These are phyloP conservation scores for Brachypodium distachyon DNA, from an alignment of 202 grass and related monocot genomes.

Conservation along the genomic window DNA sequence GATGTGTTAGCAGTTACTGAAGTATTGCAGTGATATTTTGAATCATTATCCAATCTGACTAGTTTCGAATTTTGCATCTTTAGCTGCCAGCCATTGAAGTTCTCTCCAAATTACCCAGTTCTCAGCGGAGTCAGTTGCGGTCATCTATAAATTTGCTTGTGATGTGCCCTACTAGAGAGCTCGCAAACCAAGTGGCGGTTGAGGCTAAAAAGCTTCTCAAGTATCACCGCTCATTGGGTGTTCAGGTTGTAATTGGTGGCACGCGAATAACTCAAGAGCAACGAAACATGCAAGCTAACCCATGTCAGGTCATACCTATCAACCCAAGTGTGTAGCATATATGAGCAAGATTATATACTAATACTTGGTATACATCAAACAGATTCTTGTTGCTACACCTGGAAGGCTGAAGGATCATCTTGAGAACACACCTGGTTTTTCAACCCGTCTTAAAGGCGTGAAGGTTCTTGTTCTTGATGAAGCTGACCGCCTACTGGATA, in stretches of 20 bases:
- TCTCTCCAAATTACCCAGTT: constrained; percentile 50
- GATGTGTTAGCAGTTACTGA: constrained; percentile 11
- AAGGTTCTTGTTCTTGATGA: constrained; percentile 97
- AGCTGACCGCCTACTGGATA: constrained; percentile 92
- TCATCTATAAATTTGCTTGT: constrained; percentile 90
- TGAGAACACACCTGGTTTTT: constrained; percentile 85
- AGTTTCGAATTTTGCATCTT: constrained; percentile 26
- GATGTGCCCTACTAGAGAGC: constrained; percentile 81
- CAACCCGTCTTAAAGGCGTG: constrained; percentile 64
- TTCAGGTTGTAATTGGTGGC: constrained; percentile 92
- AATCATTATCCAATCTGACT: constrained; percentile 19
- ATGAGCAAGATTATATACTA: not conserved
- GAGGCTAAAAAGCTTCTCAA: constrained; percentile 95
- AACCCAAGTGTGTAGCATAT: not conserved
- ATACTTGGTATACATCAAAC: constrained; percentile 7
- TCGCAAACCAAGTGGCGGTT: constrained; percentile 80
- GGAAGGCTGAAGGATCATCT: constrained; percentile 98
- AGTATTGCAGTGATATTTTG: not conserved
- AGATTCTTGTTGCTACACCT: constrained; percentile 93
- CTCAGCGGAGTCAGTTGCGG: constrained; percentile 6
- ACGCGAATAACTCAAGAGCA: constrained; percentile 78
- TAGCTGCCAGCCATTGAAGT: constrained; percentile 93
- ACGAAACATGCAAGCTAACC: constrained; percentile 76
- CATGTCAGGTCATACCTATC: constrained; percentile 60
- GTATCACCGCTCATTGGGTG: constrained; percentile 67